These are phyloP conservation scores for Phytopythium montanum DNA, from an alignment of 352 stramenopile genomes.

Conservation along the genomic window DNA sequence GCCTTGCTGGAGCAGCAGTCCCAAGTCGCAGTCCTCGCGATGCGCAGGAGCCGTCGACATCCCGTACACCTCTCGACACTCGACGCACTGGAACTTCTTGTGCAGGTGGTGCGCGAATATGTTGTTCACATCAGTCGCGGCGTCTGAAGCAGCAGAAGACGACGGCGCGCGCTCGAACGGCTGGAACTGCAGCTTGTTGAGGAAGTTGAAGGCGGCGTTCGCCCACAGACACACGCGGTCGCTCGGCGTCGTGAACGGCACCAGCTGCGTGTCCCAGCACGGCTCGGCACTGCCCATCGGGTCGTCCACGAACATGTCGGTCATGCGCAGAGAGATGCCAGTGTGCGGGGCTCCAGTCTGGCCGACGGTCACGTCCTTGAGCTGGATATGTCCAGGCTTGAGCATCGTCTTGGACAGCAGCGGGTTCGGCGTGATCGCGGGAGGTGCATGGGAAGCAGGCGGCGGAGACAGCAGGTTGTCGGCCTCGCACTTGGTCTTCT, in stretches of 20 bases:
- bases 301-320: slow-evolving; percentile 3
- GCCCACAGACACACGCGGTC: slow-evolving; percentile 59
- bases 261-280: slow-evolving; percentile 6
- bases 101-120: slow-evolving; percentile 27
- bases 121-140: slow-evolving; percentile 24
- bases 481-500: slow-evolving; percentile 37
- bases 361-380: background rate
- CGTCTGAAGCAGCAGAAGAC: background rate
- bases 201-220: slow-evolving; percentile 71
- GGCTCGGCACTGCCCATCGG: slow-evolving; percentile 3
- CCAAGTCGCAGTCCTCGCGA: slow-evolving; percentile 51
- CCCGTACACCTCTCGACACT: slow-evolving; percentile 45
- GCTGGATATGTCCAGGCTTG: background rate
- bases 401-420: background rate
- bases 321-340: slow-evolving; percentile 4
- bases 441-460: background rate
- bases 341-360: background rate
- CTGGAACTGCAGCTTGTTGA: slow-evolving; percentile 67
- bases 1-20: slow-evolving; percentile 55
- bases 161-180: slow-evolving; percentile 9
- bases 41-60: slow-evolving; percentile 26
- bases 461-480: background rate
- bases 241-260: slow-evolving; percentile 49
- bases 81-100: slow-evolving; percentile 42
- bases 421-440: background rate